Conservation (phyloP, 805 yeast genomes). For the Hanseniaspora meyeri region DNA sequence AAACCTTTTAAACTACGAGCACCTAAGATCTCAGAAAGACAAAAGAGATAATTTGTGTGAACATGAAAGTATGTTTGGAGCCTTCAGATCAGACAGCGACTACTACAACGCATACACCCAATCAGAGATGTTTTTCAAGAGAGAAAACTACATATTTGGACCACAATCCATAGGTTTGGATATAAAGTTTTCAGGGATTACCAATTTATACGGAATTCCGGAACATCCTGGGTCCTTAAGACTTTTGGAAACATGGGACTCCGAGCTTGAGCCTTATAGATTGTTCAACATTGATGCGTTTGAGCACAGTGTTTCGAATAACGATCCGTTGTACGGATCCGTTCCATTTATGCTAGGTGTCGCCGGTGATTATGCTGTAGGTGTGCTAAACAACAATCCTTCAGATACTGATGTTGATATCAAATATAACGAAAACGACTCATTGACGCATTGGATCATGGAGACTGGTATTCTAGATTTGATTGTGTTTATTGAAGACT, state of each 20-base stretch:
- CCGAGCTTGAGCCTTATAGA: constrained; percentile 57
- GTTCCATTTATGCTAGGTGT: constrained; percentile 78
- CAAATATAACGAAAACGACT: constrained; percentile 19
- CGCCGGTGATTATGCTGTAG: constrained; percentile 46
- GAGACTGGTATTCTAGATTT: constrained; percentile 79
- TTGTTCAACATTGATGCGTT: constrained; percentile 88
- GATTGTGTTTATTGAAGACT: constrained; percentile 48
- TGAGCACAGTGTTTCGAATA: constrained; percentile 75
- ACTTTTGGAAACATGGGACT: constrained; percentile 50
- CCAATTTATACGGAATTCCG: constrained; percentile 82
- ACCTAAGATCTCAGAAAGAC: constrained; percentile 43
- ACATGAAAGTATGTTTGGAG: constrained; percentile 51
- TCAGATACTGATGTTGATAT: constrained; percentile 90
- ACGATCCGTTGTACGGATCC: constrained; percentile 87
- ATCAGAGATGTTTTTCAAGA: constrained; percentile 36
- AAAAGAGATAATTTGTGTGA: constrained; percentile 34
- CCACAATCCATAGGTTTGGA: constrained; percentile 87
- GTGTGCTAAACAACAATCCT: constrained; percentile 81
- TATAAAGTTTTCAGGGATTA: constrained; percentile 45
- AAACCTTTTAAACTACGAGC: constrained; percentile 70
- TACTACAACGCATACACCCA: constrained; percentile 17
- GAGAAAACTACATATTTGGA: constrained; percentile 61
- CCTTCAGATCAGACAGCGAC: constrained; percentile 56
- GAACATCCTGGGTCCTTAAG: constrained; percentile 82
- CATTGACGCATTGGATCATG: constrained; percentile 80